Evolutionary conservation across 495 filamentous ascomycete genomes (phyloP).

Genomic region (Evansstolkia leycettana): DNA sequence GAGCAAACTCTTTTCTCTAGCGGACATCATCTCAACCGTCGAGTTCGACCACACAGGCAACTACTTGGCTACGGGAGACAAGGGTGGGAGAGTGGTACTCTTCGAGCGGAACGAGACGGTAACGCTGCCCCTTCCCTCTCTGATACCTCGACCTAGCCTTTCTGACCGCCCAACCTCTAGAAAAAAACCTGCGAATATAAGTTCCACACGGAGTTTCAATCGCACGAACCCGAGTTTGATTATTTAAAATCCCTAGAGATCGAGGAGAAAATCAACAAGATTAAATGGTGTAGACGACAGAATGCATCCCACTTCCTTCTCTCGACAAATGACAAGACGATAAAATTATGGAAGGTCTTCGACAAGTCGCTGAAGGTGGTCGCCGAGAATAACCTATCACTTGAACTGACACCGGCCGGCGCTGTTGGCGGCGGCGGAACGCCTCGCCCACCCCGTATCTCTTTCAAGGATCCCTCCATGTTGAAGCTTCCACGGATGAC

Average conservation of each 20-base stretch:
- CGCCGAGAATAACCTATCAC: conserved; percentile 95
- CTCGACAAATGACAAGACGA: conserved; percentile 98
- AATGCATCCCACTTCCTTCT: conserved; percentile 97
- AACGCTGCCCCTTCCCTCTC: conserved; percentile 2
- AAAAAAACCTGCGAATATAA: conserved; percentile 99
- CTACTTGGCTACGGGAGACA: conserved; percentile 95
- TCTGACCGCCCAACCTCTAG: conserved; percentile 35
- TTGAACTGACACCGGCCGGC: conserved; percentile 76
- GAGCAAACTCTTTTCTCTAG: too few relatives aligned
- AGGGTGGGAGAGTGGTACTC: conserved; percentile 89
- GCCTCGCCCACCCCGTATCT: conserved; percentile 53
- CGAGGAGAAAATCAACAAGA: conserved; percentile 99
- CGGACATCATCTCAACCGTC: conserved; percentile 98
- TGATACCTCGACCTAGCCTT: background rate
- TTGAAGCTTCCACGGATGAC: conserved; percentile 91
- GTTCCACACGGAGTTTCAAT: conserved; percentile 99
- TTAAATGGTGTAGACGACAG: conserved; percentile 97
- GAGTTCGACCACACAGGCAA: conserved; percentile 99
- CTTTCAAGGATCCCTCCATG: conserved; percentile 69
- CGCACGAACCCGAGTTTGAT: conserved; percentile 97
- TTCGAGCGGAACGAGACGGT: conserved; percentile 98
- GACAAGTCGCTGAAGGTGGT: conserved; percentile 98
- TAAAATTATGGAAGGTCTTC: conserved; percentile 99
- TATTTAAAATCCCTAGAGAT: conserved; percentile 99
- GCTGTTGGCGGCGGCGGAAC: conserved; percentile 63